Evolutionary conservation across 1,284 basidiomycete genomes (phyloP).

Genomic region (Apiotrichum siamense): DNA sequence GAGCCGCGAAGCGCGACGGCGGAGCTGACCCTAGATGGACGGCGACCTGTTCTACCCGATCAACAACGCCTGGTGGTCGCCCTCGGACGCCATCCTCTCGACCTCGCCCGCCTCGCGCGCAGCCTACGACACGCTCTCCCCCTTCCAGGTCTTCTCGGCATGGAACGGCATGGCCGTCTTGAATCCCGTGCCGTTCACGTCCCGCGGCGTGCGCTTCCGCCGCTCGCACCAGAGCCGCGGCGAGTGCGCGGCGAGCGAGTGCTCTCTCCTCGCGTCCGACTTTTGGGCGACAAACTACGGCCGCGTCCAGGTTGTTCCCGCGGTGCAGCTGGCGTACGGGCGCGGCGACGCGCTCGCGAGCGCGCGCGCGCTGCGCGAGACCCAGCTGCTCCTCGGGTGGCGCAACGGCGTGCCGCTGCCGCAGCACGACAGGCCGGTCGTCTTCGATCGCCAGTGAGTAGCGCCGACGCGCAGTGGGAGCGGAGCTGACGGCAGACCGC

Average conservation of each 20-base stretch:
- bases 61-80: conserved; percentile 35
- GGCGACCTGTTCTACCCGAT: conserved; percentile 49
- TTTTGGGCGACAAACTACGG: conserved; percentile 42
- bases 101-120: conserved; percentile 25
- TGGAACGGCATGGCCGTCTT: conserved; percentile 47
- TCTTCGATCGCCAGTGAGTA: conserved; percentile 28
- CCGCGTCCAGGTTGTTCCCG: conserved; percentile 43
- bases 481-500: conserved; percentile 32
- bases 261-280: conserved; percentile 40
- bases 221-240: conserved; percentile 22
- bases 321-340: conserved; percentile 45
- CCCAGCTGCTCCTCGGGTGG: conserved; percentile 33
- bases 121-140: conserved; percentile 28
- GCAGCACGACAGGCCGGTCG: conserved; percentile 15
- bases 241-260: conserved; percentile 46
- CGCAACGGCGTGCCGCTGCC: conserved; percentile 34
- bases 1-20: conserved; percentile 6
- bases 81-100: conserved; percentile 38
- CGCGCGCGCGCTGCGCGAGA: conserved; percentile 20
- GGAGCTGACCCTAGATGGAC: conserved; percentile 27
- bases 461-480: background rate
- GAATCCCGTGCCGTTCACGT: conserved; percentile 33
- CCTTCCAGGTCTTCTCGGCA: conserved; percentile 45
- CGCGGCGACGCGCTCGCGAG: conserved; percentile 34
- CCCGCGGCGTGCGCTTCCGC: conserved; percentile 36